Evolutionary conservation across 2,329 filamentous ascomycete species (phyloP).

Genomic region (Stachybotrys chlorohalonatus): DNA sequence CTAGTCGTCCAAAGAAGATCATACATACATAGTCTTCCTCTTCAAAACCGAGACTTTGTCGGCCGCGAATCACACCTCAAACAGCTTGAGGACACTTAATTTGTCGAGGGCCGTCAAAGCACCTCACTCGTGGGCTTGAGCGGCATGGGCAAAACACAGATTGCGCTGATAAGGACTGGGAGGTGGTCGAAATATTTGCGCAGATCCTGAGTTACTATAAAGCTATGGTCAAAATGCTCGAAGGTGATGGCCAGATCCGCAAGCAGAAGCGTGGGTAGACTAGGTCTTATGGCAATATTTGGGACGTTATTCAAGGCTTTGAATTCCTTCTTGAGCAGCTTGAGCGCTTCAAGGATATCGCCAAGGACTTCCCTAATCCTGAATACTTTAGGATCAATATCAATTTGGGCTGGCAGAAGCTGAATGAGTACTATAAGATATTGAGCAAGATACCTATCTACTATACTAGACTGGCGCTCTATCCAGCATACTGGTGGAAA

Average conservation of each 20-base stretch:
- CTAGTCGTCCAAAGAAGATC: neutral
- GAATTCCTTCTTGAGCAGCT: neutral
- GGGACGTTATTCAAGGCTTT: neutral
- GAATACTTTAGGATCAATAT: neutral
- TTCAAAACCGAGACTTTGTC: neutral
- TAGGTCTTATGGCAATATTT: neutral
- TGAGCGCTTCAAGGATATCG: neutral
- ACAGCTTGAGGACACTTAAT: neutral
- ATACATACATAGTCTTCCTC: neutral
- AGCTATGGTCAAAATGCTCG: too few relatives aligned
- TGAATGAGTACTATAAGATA: neutral
- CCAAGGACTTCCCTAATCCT: neutral
- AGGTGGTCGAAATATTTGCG: too few relatives aligned
- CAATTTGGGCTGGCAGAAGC: neutral
- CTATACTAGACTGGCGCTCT: neutral
- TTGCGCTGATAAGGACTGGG: too few relatives aligned
- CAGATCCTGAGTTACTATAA: too few relatives aligned
- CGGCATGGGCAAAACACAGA: conserved; percentile 28
- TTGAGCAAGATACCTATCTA: neutral
- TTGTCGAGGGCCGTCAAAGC: neutral
- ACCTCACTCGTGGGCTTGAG: conserved; percentile 21
- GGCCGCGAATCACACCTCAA: neutral
- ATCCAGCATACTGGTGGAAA: neutral
- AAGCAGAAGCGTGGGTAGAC: too few relatives aligned
- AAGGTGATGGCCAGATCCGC: too few relatives aligned